These are phyloP conservation scores for Agrocybe chaxingu DNA, from an alignment of 768 basidiomycete species.

Conservation along the genomic window DNA sequence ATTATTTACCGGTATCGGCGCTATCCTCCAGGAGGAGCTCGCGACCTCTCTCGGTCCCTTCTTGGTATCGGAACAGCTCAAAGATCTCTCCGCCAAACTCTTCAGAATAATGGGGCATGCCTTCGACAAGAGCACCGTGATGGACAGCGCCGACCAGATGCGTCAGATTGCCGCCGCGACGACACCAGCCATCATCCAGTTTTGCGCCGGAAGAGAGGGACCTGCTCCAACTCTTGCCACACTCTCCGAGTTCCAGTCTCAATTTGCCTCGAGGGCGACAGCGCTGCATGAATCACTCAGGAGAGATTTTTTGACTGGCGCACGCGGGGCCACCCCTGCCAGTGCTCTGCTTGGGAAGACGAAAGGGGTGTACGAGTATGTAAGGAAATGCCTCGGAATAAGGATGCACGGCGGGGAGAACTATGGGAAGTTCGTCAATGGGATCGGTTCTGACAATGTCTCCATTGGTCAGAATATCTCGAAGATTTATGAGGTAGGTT, in stretches of 20 bases:
- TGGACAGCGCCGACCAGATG: constrained; percentile 74
- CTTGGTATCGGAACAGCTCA: constrained; percentile 26
- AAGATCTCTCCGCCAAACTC: constrained; percentile 31
- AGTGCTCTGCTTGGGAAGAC: constrained; percentile 60
- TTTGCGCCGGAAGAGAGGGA: constrained; percentile 40
- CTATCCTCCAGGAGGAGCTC: constrained; percentile 50
- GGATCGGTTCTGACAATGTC: constrained; percentile 44
- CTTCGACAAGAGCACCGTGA: constrained; percentile 63
- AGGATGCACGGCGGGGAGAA: constrained; percentile 80
- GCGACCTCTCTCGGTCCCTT: constrained; percentile 38
- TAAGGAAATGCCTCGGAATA: constrained; percentile 62
- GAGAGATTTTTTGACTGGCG: constrained; percentile 54
- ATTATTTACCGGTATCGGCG: constrained; percentile 43
- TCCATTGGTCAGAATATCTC: constrained; percentile 75
- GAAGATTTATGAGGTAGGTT: constrained; percentile 61
- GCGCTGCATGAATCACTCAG: constrained; percentile 45
- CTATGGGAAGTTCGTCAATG: constrained; percentile 38
- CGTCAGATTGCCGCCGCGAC: constrained; percentile 54
- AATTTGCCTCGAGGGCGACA: constrained; percentile 45
- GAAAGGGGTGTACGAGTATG: constrained; percentile 62
- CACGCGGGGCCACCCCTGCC: constrained; percentile 61
- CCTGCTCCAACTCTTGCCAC: constrained; percentile 19
- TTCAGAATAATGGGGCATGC: constrained; percentile 41
- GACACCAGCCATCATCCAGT: constrained; percentile 45
- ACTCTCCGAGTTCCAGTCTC: constrained; percentile 50